phyloP scores from a whole-genome alignment of 306 rosid species.

The Gleditsia sinensis region DNA sequence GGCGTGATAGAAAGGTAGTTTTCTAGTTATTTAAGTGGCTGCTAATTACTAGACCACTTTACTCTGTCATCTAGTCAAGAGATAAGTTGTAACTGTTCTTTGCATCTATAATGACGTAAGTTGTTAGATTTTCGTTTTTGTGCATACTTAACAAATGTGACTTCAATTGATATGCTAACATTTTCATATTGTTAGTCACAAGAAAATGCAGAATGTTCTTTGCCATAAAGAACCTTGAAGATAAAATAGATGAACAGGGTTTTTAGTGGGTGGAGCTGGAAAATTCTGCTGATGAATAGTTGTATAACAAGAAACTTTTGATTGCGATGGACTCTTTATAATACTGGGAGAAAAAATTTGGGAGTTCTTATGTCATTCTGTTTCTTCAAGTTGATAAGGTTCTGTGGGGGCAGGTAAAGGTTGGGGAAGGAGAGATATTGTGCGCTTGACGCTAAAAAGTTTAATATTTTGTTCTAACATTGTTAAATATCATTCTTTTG shows the following conservation, averaged over 20 bases:
- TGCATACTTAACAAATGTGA: neutral
- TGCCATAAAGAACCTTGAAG: neutral
- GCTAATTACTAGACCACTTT: neutral
- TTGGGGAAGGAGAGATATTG: neutral
- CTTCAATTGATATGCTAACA: neutral
- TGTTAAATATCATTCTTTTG: neutral
- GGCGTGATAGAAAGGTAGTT: neutral
- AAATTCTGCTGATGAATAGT: neutral
- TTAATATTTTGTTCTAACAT: neutral
- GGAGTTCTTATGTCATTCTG: neutral
- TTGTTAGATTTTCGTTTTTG: neutral
- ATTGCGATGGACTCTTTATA: neutral
- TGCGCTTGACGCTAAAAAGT: neutral
- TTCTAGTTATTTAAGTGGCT: neutral
- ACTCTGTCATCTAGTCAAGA: neutral
- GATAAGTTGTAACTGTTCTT: neutral
- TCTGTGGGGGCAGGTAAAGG: neutral
- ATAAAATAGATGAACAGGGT: conserved; percentile 14
- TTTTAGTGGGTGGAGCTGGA: neutral
- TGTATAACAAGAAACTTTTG: neutral
- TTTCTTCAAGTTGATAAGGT: neutral
- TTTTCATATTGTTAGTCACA: neutral
- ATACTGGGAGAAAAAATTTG: neutral
- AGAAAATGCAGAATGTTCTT: neutral
- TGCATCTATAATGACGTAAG: neutral